phyloP scores from a whole-genome alignment of 108 stramenopile species.

The Skeletonema costatum region DNA sequence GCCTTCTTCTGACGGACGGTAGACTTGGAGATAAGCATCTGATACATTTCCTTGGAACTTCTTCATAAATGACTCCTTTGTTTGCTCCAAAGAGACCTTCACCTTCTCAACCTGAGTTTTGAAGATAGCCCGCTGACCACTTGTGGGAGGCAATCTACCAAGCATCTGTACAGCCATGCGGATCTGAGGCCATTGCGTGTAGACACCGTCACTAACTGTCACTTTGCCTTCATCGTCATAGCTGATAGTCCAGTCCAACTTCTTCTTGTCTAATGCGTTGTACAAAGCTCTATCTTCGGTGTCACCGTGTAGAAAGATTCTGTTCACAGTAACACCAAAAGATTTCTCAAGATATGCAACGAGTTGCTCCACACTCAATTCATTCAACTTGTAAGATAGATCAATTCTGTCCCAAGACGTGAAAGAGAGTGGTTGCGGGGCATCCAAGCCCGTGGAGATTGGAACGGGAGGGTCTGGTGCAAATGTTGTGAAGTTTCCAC shows the following conservation, averaged over 20 bases:
- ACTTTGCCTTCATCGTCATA: slow-evolving; percentile 58
- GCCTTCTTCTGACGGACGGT: slow-evolving; percentile 47
- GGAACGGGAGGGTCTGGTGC: slow-evolving; percentile 57
- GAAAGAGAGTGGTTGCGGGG: slow-evolving; percentile 51
- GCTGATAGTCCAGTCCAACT: slow-evolving; percentile 54
- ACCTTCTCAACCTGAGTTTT: slow-evolving; percentile 56
- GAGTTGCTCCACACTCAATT: slow-evolving; percentile 56
- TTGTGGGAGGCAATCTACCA: slow-evolving; percentile 50
- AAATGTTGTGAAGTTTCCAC: slow-evolving; percentile 61
- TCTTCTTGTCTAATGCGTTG: slow-evolving; percentile 54
- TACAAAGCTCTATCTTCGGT: slow-evolving; percentile 50
- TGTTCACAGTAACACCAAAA: slow-evolving; percentile 55
- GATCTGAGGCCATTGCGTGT: slow-evolving; percentile 60
- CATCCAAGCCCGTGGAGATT: slow-evolving; percentile 41
- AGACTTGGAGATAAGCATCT: slow-evolving; percentile 47
- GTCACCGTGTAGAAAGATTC: slow-evolving; percentile 52
- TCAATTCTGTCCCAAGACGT: slow-evolving; percentile 67
- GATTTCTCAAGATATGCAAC: slow-evolving; percentile 47
- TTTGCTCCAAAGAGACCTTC: slow-evolving; percentile 55
- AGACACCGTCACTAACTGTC: slow-evolving; percentile 55
- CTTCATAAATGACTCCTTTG: slow-evolving; percentile 46
- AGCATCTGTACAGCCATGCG: slow-evolving; percentile 66
- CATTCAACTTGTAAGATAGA: slow-evolving; percentile 37
- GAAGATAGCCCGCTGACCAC: slow-evolving; percentile 61
- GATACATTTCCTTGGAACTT: slow-evolving; percentile 51